Percentiles rank a stretch among this genome's conserved stretches.
These are phyloP conservation scores for Neoarthrinium moseri DNA, from an alignment of 2,329 filamentous ascomycete species.

Conservation along the genomic window DNA sequence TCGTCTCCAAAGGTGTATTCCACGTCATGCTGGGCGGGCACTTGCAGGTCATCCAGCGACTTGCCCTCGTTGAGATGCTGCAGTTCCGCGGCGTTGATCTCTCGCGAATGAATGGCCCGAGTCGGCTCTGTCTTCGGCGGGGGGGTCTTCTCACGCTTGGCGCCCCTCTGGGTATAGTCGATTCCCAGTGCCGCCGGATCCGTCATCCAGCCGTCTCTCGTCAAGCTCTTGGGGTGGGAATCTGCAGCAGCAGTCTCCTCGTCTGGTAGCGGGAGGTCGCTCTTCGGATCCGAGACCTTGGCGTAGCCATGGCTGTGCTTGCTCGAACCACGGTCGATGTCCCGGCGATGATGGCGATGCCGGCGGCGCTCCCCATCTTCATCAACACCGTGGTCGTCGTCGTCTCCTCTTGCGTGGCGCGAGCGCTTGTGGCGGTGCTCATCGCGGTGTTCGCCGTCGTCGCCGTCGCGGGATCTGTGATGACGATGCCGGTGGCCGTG, in stretches of 20 bases:
- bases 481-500: conserved; percentile 25
- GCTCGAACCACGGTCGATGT: conserved; percentile 22
- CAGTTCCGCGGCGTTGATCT: conserved; percentile 71
- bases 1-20: conserved; percentile 85
- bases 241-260: conserved; percentile 41
- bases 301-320: conserved; percentile 31
- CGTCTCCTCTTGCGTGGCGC: conserved; percentile 52
- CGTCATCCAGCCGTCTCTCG: conserved; percentile 93
- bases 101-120: conserved; percentile 73
- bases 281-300: conserved; percentile 46
- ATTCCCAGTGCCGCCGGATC: conserved; percentile 78
- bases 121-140: conserved; percentile 59
- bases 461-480: conserved; percentile 32
- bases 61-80: conserved; percentile 60
- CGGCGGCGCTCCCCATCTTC: conserved; percentile 26
- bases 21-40: conserved; percentile 60
- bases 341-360: conserved; percentile 28
- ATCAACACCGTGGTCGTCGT: conserved; percentile 43
- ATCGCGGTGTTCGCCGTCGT: conserved; percentile 47
- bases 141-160: conserved; percentile 52
- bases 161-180: conserved; percentile 71
- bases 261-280: conserved; percentile 50
- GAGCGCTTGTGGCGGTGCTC: conserved; percentile 65
- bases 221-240: conserved; percentile 36
- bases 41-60: conserved; percentile 48